phyloP scores from a whole-genome alignment of 2,329 filamentous ascomycete species.

The Coniochaeta hoffmannii region DNA sequence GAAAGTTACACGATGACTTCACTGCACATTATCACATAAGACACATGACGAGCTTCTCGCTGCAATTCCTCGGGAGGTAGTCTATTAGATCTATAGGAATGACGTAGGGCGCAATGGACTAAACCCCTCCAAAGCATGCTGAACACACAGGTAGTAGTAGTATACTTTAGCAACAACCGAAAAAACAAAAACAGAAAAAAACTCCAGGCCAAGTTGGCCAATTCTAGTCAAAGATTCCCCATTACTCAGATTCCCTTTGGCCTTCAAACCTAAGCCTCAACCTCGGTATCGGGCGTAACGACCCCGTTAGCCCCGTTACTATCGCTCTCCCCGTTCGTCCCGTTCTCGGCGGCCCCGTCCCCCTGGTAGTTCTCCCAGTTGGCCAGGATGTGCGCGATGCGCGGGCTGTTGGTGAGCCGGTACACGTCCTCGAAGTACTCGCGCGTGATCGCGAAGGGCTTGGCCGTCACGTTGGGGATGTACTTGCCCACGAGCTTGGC shows the following conservation, averaged over 20 bases:
- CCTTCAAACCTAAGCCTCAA: constrained; percentile 11
- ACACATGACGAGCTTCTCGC: background rate
- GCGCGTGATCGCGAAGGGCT: constrained; percentile 90
- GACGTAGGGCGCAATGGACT: background rate
- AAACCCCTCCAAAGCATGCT: background rate
- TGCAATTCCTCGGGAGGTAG: background rate
- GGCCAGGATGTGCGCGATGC: constrained; percentile 72
- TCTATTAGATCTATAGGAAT: background rate
- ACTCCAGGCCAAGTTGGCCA: background rate
- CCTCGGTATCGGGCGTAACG: constrained; percentile 18
- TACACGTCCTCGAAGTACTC: constrained; percentile 99
- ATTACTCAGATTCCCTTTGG: background rate
- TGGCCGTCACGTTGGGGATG: constrained; percentile 96
- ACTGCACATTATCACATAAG: background rate
- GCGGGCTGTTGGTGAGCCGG: constrained; percentile 75
- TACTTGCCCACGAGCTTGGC: constrained; percentile 97
- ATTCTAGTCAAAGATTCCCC: background rate
- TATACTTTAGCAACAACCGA: background rate
- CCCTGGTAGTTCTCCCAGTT: constrained; percentile 76
- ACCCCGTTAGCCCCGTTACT: constrained; percentile 26
- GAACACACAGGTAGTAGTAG: background rate
- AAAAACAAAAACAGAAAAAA: background rate
- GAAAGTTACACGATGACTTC: no score
- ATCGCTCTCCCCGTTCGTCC: constrained; percentile 27
- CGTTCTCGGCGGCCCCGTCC: no score